These are phyloP conservation scores for Syzygium grande DNA, from an alignment of 345 rosid species.

Conservation along the genomic window DNA sequence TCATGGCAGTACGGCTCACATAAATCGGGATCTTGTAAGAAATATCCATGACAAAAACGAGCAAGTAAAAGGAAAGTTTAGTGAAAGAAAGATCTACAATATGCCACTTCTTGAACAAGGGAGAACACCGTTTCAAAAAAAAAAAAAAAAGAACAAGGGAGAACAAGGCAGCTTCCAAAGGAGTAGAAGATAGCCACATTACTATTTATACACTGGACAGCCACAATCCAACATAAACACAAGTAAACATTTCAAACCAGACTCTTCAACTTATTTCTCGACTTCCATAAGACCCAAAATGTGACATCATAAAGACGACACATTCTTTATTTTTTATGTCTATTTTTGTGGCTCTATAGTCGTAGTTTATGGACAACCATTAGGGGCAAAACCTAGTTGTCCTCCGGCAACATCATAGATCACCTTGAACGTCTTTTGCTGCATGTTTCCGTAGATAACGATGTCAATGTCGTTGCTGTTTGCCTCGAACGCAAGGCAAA, in stretches of 20 bases:
- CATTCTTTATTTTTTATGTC: neutral
- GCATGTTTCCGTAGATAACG: conserved; percentile 62
- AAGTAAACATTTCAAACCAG: neutral
- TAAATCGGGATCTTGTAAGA: neutral
- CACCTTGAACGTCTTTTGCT: conserved; percentile 80
- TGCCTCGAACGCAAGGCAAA: conserved; percentile 73
- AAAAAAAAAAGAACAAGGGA: neutral
- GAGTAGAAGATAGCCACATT: neutral
- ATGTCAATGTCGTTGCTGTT: conserved; percentile 41
- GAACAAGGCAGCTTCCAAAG: neutral
- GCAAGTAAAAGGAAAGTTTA: neutral
- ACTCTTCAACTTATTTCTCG: neutral
- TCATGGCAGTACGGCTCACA: neutral
- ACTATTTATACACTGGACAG: neutral
- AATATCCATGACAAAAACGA: neutral
- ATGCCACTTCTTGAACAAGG: neutral
- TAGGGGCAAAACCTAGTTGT: conserved; percentile 65
- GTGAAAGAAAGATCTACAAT: neutral
- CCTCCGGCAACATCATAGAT: conserved; percentile 49
- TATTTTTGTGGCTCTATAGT: neutral
- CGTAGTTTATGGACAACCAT: conserved; percentile 43
- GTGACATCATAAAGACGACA: neutral
- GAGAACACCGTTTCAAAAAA: neutral
- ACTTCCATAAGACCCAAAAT: neutral
- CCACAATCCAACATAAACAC: neutral